These are phyloP conservation scores for Mycocentrospora acerina DNA, from an alignment of 2,329 filamentous ascomycete species.

Conservation along the genomic window DNA sequence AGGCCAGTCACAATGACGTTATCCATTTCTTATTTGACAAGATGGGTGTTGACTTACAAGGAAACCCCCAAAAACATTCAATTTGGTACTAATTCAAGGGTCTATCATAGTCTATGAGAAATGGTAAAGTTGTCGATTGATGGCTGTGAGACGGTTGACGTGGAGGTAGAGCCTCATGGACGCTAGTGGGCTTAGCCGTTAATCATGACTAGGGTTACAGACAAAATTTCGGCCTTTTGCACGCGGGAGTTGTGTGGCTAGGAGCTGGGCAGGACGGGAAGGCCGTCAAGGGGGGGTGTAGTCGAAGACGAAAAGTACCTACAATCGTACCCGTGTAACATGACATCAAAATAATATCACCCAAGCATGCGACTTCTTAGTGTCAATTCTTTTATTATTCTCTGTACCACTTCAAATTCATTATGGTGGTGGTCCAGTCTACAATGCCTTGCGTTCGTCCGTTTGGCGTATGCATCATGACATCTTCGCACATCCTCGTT, in stretches of 20 bases:
- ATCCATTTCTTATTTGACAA: too few species aligned
- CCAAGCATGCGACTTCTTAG: constrained; percentile 1
- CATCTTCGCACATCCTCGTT: constrained; percentile 22
- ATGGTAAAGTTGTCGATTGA: not conserved
- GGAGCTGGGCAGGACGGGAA: too few species aligned
- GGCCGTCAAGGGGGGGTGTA: too few species aligned
- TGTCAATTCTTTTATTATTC: constrained; percentile 29
- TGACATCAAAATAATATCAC: too few species aligned
- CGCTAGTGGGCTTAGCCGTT: constrained; percentile 23
- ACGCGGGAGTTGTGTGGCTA: not conserved
- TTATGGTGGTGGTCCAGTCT: constrained; percentile 37
- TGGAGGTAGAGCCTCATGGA: constrained; percentile 33
- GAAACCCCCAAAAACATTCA: not conserved
- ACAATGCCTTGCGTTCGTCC: constrained; percentile 26
- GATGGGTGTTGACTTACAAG: not conserved
- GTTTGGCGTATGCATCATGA: constrained; percentile 29
- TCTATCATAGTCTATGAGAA: constrained; percentile 13
- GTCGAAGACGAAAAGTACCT: too few species aligned
- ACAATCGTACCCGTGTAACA: too few species aligned
- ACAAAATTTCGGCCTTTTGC: not conserved
- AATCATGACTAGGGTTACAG: constrained; percentile 9
- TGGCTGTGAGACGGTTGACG: constrained; percentile 24
- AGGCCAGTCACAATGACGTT: constrained; percentile 2
- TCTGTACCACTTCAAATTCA: constrained; percentile 33
- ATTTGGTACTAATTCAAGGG: not conserved